A percentile compares a stretch with the other conserved stretches of the same genome.
These are phyloP conservation scores for Tricholoma terreum DNA, from an alignment of 768 basidiomycete genomes.

Conservation along the genomic window DNA sequence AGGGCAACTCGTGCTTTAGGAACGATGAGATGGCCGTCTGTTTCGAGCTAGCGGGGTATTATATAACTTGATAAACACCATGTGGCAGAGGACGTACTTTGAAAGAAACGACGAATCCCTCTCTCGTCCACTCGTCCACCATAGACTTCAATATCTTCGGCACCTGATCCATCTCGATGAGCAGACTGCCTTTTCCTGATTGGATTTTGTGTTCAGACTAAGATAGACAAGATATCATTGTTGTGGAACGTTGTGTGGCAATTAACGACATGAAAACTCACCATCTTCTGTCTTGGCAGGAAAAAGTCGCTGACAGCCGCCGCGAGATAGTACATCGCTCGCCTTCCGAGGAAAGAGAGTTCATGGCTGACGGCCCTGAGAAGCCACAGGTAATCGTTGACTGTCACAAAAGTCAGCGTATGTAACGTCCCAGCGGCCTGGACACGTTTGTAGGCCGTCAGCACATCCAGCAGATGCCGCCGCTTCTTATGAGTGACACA, in stretches of 20 bases:
- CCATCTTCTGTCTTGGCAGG: slow-evolving; percentile 88
- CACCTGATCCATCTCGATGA: slow-evolving; percentile 98
- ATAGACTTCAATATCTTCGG: slow-evolving; percentile 93
- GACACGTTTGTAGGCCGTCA: slow-evolving; percentile 78
- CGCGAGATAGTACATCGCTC: slow-evolving; percentile 92
- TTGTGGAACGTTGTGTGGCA: not conserved
- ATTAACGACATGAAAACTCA: slow-evolving; percentile 32
- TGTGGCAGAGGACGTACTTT: slow-evolving; percentile 56
- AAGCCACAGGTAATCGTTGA: slow-evolving; percentile 95
- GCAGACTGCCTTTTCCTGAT: slow-evolving; percentile 89
- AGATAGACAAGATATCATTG: not conserved
- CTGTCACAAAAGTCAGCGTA: slow-evolving; percentile 87
- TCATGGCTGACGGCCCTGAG: slow-evolving; percentile 80
- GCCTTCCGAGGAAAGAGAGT: slow-evolving; percentile 63
- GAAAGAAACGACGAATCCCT: slow-evolving; percentile 94
- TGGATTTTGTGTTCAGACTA: slow-evolving; percentile 99
- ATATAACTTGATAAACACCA: not conserved
- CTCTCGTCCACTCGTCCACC: slow-evolving; percentile 89
- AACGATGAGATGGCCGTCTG: slow-evolving; percentile 75
- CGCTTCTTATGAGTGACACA: slow-evolving; percentile 67
- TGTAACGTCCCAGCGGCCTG: slow-evolving; percentile 72
- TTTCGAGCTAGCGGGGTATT: slow-evolving; percentile 71
- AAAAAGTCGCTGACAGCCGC: slow-evolving; percentile 99
- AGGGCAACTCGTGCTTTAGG: slow-evolving; percentile 89
- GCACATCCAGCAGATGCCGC: slow-evolving; percentile 62